Base-by-base conservation (phyloP, 2,329 filamentous ascomycete genomes). In the Endocalyx cinctus region DNA sequence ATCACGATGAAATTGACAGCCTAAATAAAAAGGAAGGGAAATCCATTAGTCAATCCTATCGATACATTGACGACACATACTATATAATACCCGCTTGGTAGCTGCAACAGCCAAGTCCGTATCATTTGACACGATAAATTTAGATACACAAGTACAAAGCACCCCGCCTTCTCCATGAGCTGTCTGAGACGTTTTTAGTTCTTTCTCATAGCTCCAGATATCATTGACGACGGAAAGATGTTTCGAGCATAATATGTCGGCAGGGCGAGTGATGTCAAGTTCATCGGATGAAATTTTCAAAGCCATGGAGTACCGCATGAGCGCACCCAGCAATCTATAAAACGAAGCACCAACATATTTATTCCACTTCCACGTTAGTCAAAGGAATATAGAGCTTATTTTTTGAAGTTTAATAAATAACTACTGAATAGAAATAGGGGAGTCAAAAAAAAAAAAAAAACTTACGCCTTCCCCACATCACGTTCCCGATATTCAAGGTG, bases 401-500 rank as follows among this genome's bases (percentile, higher is more conserved):
- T n/a, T n/a, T n/a, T n/a, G n/a, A n/a, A n/a, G n/a, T n/a, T n/a
- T n/a, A n/a, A n/a, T n/a, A n/a, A n/a, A n/a, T n/a, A n/a, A n/a
- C n/a, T n/a, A n/a, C n/a, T n/a, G 23, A 10, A 4, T 20, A 10
- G 6, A 29, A 17, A 20, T 22, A 22, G 25, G 13, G 27, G 5
- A 7, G 4, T 25, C 22, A 14, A 18, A 5, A 16, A 17, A 11
- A 12, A 15, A 18, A 13, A 2, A 28, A 7, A 12, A 15, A 35
- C 39, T 43, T 46, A 66, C 62, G 47, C 61, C 37, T 60, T 56
- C 5, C 63, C 63, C 5, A 65, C 60, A 38, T 66, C 63, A 13
- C 31, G 33, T 38, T 64, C 56, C 1, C 63, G 52, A 39, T 66
- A 65, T 22, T 54, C 37, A 1, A 67, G 47, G 37, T 66, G 65